Base-by-base conservation (phyloP, 2,329 filamentous ascomycete species). In the Zymoseptoria ardabiliae region DNA sequence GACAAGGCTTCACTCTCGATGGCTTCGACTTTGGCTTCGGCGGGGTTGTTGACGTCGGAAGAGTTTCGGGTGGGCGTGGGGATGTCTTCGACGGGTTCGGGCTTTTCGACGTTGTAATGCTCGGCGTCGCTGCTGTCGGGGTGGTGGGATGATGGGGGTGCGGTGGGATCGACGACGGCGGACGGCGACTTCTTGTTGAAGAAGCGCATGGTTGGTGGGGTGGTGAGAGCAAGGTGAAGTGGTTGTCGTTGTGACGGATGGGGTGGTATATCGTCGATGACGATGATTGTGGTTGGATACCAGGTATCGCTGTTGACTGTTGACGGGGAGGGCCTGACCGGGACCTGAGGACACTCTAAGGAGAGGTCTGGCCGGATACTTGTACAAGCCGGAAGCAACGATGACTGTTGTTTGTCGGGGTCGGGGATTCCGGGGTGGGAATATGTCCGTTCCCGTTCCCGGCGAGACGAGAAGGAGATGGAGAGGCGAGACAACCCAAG, bases 151-250 rank as follows among this genome's bases (percentile, higher is more conserved):
- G 55, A 64, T 35, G 28, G 56, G n/a, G 54, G 50, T 53, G 45
- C 30, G 17, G 58, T 23, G 49, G 48, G 30, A 9, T 54, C 58
- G 28, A 25, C 52, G 28, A 25, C 52, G 9, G 58, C 25, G 20
- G 52, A 53, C 41, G 54, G 53, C 50, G 59, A 49, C 61, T 63
- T 66, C 52, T 60, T 65, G 53, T 21, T 54, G 60, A 67, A 66
- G 57, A 66, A 48, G 20, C 58, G 56, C 65, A 67, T 67, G 60
- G 23, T 58, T 51, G n/a, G 11, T 17, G 35, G 17, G 35, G 35
- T 17, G 35, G 25, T n/a, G 4, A 9, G 25, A 28, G 25, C n/a
- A n/a, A 41, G 35, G 17, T 41, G 35, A 41, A 41, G 35, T 41
- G 4, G 10, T 35, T 13, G 28, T 9, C 7, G 9, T 4, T 13